Percentiles rank a stretch among this genome's conserved stretches.
phyloP scores from a whole-genome alignment of 2,329 filamentous ascomycete genomes.

The Exophiala mesophila region DNA sequence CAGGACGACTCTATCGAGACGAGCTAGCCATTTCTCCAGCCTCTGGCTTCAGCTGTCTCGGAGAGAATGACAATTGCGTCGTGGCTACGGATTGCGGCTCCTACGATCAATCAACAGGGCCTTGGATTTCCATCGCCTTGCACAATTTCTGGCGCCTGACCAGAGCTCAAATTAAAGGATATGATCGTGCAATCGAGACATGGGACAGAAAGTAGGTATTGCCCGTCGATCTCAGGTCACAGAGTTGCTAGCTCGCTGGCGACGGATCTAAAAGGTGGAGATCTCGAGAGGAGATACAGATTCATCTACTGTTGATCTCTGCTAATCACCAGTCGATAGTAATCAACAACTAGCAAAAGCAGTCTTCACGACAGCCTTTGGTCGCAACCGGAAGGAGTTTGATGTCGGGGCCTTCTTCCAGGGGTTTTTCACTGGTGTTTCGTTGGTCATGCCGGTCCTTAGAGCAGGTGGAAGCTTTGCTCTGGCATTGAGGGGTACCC shows the following conservation, averaged over 20 bases:
- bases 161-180: background rate
- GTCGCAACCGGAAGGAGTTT: background rate
- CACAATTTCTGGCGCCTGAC: background rate
- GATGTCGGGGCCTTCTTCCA: background rate
- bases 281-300: no score
- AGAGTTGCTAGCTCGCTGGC: no score
- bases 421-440: background rate
- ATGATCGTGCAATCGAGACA: background rate
- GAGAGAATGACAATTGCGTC: slow-evolving; percentile 1
- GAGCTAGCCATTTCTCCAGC: background rate
- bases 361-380: background rate
- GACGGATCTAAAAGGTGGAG: no score
- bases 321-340: background rate
- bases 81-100: background rate
- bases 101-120: background rate
- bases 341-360: background rate
- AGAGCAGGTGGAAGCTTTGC: background rate
- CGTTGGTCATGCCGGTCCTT: background rate
- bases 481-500: background rate
- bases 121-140: background rate
- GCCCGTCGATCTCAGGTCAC: background rate
- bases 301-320: background rate
- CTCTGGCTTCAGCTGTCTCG: background rate
- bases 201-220: background rate
- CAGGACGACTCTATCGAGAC: background rate